A percentile compares a stretch with the other conserved stretches of the same genome.
Evolutionary conservation across 1,284 basidiomycete species (phyloP).

Genomic region (Cryptococcus depauperatus): DNA sequence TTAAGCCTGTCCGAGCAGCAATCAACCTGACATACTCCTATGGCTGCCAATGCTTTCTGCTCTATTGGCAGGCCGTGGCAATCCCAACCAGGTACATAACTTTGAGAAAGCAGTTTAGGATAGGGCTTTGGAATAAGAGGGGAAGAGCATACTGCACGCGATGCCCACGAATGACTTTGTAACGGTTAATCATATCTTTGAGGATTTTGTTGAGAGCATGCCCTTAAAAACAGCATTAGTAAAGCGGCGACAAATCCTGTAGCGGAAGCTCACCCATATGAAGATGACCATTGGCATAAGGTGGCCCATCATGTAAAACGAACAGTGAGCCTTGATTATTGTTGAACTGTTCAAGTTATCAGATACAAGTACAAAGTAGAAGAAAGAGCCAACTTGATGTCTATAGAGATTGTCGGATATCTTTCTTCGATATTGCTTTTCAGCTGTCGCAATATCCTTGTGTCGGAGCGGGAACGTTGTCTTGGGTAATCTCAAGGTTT

Average conservation of each 20-base stretch:
- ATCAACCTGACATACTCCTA: constrained; percentile 57
- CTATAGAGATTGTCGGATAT: constrained; percentile 72
- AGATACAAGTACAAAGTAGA: background rate
- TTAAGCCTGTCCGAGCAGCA: background rate
- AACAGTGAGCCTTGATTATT: constrained; percentile 62
- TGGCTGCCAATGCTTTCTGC: constrained; percentile 73
- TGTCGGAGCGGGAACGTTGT: constrained; percentile 72
- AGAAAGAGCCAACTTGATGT: constrained; percentile 64
- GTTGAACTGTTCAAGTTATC: constrained; percentile 50
- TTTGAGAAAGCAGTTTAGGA: constrained; percentile 38
- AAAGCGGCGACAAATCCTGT: background rate
- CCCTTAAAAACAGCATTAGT: constrained; percentile 49
- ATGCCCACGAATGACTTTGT: constrained; percentile 67
- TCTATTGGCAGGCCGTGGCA: constrained; percentile 97
- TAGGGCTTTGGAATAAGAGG: too few species aligned
- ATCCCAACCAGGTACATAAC: constrained; percentile 95
- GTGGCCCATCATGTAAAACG: constrained; percentile 91
- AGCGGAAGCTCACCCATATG: constrained; percentile 69
- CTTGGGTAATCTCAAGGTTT: constrained; percentile 74
- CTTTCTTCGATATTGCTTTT: constrained; percentile 52
- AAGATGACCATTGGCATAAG: constrained; percentile 91
- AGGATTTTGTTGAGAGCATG: constrained; percentile 95
- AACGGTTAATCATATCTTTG: constrained; percentile 93
- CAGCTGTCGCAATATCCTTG: constrained; percentile 59
- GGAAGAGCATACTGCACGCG: constrained; percentile 71